Evolutionary conservation across 140 eudicot genomes (phyloP).

Genomic region (Senecio squalidus): DNA sequence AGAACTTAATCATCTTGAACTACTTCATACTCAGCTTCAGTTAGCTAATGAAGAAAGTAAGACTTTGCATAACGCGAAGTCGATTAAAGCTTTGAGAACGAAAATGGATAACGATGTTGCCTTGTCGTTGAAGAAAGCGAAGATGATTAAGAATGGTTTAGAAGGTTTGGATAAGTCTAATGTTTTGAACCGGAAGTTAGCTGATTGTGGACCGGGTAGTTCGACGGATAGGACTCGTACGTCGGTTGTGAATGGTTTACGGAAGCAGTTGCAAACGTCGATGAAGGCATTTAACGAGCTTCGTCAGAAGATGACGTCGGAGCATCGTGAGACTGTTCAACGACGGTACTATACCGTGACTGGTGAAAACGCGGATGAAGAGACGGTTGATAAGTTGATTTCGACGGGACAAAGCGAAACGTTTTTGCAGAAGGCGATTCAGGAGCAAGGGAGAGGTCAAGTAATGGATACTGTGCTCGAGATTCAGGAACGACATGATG

Average conservation of each 20-base stretch:
- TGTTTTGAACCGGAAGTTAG: slow-evolving; percentile 20
- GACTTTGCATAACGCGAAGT: slow-evolving; percentile 38
- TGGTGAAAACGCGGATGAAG: slow-evolving; percentile 47
- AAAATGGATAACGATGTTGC: slow-evolving; percentile 46
- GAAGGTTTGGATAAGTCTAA: slow-evolving; percentile 33
- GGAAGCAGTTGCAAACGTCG: slow-evolving; percentile 32
- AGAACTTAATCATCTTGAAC: slow-evolving; percentile 29
- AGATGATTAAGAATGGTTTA: slow-evolving; percentile 27
- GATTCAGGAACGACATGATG: slow-evolving; percentile 50
- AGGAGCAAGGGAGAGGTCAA: slow-evolving; percentile 49
- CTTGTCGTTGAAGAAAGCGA: slow-evolving; percentile 37
- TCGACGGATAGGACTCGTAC: slow-evolving; percentile 51
- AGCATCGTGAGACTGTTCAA: slow-evolving; percentile 46
- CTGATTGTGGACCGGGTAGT: slow-evolving; percentile 40
- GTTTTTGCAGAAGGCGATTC: slow-evolving; percentile 45
- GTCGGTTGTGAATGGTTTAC: slow-evolving; percentile 37
- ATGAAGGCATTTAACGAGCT: slow-evolving; percentile 42
- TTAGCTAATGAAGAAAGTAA: slow-evolving; percentile 38
- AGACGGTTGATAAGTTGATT: slow-evolving; percentile 31
- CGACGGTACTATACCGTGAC: slow-evolving; percentile 48
- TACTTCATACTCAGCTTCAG: slow-evolving; percentile 28
- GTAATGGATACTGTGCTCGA: slow-evolving; percentile 47
- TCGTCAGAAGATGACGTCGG: slow-evolving; percentile 28
- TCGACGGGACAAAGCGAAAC: slow-evolving; percentile 51
- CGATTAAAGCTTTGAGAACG: slow-evolving; percentile 32